These are phyloP conservation scores for Spirogloea muscicola DNA, from an alignment of 139 green algal genomes.

Conservation along the genomic window DNA sequence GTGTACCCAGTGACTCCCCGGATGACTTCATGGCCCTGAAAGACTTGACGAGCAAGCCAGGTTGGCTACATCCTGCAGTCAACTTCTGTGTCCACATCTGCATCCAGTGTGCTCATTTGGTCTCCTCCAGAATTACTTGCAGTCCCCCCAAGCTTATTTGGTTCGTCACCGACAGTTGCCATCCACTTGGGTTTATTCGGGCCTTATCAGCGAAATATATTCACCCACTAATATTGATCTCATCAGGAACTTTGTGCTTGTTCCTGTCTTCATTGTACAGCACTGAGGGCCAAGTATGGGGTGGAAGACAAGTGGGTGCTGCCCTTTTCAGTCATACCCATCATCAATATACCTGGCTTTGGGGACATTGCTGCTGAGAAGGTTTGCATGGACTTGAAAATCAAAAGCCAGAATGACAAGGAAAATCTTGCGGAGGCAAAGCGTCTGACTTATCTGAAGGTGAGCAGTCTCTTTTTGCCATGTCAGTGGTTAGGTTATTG, in stretches of 20 bases:
- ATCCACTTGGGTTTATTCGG: too few species aligned
- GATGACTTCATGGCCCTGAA: conserved; percentile 91
- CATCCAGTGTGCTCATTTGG: too few species aligned
- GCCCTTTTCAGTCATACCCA: conserved; percentile 91
- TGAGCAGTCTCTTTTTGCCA: background rate
- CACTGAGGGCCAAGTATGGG: conserved; percentile 86
- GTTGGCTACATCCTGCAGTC: conserved; percentile 13
- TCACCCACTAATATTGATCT: too few species aligned
- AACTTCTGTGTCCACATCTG: background rate
- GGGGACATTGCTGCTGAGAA: conserved; percentile 70
- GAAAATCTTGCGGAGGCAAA: conserved; percentile 96
- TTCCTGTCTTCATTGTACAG: too few species aligned
- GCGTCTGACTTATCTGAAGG: conserved; percentile 88
- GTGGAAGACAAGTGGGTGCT: conserved; percentile 93
- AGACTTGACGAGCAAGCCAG: conserved; percentile 90
- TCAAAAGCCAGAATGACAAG: conserved; percentile 88
- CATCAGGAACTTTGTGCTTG: too few species aligned
- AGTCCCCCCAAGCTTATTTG: background rate
- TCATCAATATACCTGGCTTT: conserved; percentile 94
- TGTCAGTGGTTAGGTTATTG: too few species aligned
- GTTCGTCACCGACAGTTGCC: too few species aligned
- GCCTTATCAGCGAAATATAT: too few species aligned
- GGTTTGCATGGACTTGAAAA: conserved; percentile 88
- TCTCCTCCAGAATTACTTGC: too few species aligned
- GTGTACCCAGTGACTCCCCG: conserved; percentile 88